Conservation (phyloP, 805 yeast species). For the Spathaspora girioi region DNA sequence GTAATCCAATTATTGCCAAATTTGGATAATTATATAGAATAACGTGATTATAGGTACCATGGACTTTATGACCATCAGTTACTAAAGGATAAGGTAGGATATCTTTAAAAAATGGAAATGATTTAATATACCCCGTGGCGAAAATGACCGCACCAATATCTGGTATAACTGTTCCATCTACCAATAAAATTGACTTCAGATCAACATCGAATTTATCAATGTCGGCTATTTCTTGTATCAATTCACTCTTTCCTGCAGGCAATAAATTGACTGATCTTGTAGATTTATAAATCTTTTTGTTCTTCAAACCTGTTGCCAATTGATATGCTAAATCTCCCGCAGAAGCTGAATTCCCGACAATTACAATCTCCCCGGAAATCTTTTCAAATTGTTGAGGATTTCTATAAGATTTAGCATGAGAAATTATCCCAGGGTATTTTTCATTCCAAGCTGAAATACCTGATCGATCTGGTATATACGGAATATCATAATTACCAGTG, state of each 20-base stretch:
- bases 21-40: slow-evolving; percentile 46
- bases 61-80: slow-evolving; percentile 34
- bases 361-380: slow-evolving; percentile 25
- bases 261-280: slow-evolving; percentile 35
- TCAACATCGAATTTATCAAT: slow-evolving; percentile 34
- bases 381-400: slow-evolving; percentile 20
- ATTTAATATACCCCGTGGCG: slow-evolving; percentile 38
- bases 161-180: slow-evolving; percentile 20
- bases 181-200: slow-evolving; percentile 15
- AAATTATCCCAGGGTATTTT: slow-evolving; percentile 19
- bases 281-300: slow-evolving; percentile 23
- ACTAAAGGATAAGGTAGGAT: slow-evolving; percentile 15
- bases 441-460: slow-evolving; percentile 26
- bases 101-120: slow-evolving; percentile 28
- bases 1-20: slow-evolving; percentile 38
- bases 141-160: slow-evolving; percentile 27
- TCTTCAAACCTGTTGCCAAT: slow-evolving; percentile 19
- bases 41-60: slow-evolving; percentile 42
- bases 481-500: slow-evolving; percentile 35
- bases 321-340: slow-evolving; percentile 23
- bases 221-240: slow-evolving; percentile 43
- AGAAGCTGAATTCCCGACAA: slow-evolving; percentile 15
- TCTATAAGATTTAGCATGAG: slow-evolving; percentile 26
- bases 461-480: slow-evolving; percentile 20
- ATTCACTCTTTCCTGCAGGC: slow-evolving; percentile 43